Conservation (phyloP, 2,329 filamentous ascomycete genomes). For the Xylariaceae sp. region DNA sequence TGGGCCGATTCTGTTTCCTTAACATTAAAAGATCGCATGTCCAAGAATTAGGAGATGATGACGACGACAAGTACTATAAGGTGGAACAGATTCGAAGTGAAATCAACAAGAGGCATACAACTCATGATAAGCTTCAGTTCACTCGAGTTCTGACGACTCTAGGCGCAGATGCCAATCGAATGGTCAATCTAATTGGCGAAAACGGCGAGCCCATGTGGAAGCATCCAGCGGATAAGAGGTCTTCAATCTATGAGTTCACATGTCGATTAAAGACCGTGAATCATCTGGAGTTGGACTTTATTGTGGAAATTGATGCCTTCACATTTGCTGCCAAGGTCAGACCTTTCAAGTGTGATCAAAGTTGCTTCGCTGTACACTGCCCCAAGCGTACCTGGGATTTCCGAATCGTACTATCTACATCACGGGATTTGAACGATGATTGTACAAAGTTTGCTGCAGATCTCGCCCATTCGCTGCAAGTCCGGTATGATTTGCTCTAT, state of each 20-base stretch:
- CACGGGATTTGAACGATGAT: conserved; percentile 17
- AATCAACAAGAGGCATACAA: conserved; percentile 9
- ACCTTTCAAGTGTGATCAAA: conserved; percentile 5
- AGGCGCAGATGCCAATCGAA: conserved; percentile 24
- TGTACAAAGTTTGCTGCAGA: conserved; percentile 24
- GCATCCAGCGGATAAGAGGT: conserved; percentile 9
- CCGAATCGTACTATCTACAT: conserved; percentile 19
- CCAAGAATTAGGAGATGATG: conserved; percentile 1
- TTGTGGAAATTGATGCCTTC: conserved; percentile 25
- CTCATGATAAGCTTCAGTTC: conserved; percentile 7
- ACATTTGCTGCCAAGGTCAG: conserved; percentile 20
- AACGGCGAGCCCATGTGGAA: conserved; percentile 16
- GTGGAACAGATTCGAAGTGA: conserved; percentile 7
- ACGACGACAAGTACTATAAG: conserved; percentile 9
- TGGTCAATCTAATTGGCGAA: conserved; percentile 14
- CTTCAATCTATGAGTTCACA: conserved; percentile 23
- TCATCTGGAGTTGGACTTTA: conserved; percentile 12
- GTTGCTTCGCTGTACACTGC: conserved; percentile 26
- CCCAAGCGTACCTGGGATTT: conserved; percentile 29
- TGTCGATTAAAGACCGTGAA: conserved; percentile 12
- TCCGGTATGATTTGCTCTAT: conserved; percentile 22
- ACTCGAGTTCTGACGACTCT: conserved; percentile 11
- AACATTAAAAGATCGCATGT: conserved; percentile 7
- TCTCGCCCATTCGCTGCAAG: conserved; percentile 21
- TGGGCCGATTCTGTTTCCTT: conserved; percentile 15